phyloP scores from a whole-genome alignment of 1,139 yeast genomes.

The Diutina neorugosa region DNA sequence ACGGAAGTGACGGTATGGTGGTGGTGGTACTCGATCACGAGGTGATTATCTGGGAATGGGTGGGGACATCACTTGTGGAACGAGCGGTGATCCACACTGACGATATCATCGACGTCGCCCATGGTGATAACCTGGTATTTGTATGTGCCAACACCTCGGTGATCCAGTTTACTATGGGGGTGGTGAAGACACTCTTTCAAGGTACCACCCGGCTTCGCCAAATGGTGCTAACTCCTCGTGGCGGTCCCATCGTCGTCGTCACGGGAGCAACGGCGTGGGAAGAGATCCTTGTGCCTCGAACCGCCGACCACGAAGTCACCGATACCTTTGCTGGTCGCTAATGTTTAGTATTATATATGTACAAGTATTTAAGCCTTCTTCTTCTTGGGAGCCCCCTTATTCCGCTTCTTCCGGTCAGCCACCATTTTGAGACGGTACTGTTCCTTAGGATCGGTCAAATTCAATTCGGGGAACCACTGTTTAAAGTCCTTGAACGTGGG shows the following conservation, averaged over 20 bases:
- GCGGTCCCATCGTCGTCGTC: background rate
- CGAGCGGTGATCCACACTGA: background rate
- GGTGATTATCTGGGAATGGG: background rate
- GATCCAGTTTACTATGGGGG: background rate
- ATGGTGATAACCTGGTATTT: background rate
- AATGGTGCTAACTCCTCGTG: background rate
- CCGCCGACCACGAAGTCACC: background rate
- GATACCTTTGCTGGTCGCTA: background rate
- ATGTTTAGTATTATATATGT: background rate
- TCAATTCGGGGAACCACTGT: slow-evolving; percentile 43
- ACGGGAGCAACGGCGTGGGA: background rate
- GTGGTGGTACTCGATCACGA: background rate
- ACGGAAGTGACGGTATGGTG: background rate
- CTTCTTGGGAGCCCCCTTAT: slow-evolving; percentile 88
- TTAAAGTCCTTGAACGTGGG: slow-evolving; percentile 53
- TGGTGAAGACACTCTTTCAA: background rate
- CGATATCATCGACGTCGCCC: background rate
- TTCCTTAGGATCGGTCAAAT: slow-evolving; percentile 64
- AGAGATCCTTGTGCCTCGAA: background rate
- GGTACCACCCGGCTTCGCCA: background rate
- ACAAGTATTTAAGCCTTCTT: slow-evolving; percentile 13
- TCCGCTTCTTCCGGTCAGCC: slow-evolving; percentile 68
- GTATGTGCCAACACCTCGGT: background rate
- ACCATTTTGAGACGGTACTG: slow-evolving; percentile 56
- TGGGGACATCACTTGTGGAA: background rate